Conservation (phyloP, 2,329 filamentous ascomycete species). For the Zopfia rhizophila region DNA sequence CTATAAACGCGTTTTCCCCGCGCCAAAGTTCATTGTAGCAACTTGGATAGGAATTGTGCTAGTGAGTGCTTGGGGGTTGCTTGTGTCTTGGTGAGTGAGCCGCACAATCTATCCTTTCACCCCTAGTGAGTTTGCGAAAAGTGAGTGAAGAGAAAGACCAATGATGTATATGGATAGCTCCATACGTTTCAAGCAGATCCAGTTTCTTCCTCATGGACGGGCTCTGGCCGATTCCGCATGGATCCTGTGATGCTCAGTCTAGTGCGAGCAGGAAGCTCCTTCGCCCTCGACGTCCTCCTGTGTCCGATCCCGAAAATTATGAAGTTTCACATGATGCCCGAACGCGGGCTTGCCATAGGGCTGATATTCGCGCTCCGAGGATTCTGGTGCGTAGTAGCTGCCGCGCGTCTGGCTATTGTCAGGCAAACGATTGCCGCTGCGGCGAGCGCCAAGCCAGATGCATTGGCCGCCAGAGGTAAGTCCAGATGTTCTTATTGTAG, state of each 20-base stretch:
- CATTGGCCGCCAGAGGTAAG: no score
- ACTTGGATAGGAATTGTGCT: constrained; percentile 5
- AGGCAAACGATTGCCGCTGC: no score
- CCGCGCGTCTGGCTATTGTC: constrained; percentile 24
- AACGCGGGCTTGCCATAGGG: constrained; percentile 25
- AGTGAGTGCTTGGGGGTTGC: constrained; percentile 7
- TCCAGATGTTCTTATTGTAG: no score
- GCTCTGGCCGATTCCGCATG: no score
- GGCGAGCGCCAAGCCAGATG: no score
- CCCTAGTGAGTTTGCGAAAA: no score
- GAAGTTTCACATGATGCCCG: constrained; percentile 25
- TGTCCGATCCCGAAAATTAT: constrained; percentile 31
- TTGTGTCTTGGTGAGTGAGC: background rate
- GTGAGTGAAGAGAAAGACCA: no score
- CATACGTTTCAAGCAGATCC: no score
- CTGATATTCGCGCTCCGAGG: constrained; percentile 25
- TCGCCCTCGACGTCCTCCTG: constrained; percentile 27
- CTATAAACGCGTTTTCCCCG: constrained; percentile 9
- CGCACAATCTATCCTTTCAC: no score
- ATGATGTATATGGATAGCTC: no score
- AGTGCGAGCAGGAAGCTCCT: constrained; percentile 1
- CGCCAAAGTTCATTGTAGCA: background rate
- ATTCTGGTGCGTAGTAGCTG: constrained; percentile 22
- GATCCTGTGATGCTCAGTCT: no score
- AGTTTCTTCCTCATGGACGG: no score